Base-by-base conservation (phyloP, 2,329 filamentous ascomycete species). In the Cryphonectria nitschkei region DNA sequence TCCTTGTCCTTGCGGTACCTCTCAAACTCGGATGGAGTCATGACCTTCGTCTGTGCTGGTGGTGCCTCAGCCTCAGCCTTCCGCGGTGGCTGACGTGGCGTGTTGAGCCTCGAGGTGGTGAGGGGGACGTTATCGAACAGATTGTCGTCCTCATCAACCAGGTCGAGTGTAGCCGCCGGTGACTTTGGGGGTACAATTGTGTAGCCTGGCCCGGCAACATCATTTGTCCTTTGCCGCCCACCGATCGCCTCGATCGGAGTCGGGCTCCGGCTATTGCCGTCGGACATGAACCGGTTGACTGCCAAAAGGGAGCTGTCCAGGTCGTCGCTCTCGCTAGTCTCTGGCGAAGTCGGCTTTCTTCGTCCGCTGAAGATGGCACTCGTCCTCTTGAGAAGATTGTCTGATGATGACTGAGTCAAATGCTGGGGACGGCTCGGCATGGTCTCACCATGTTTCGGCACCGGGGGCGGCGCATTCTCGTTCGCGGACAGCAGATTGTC, bases 21-120 rank as follows among this genome's bases (percentile, higher is more conserved):
- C 78, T 97, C 94, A 75, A 97, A 97, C 78, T 97, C 90, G 14
- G 91, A 93, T 0, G 92, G 92, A 1, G 94, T 97, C 93, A 97
- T 97, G 73, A 96, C 92, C 80, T 96, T 96, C 78, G 88, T 92
- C 29, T 84, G 83, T 11, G 86, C 80, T n/a, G 65, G 62, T 2
- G 56, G 62, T 2, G 56, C 54, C 26, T 71, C 65, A 19, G 46
- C 56, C n/a, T 34, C 63, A 14, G 54, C 26, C 65, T 61, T 67
- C n/a, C 61, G 46, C 1, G 83, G 79, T 68, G 78, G 83, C 9
- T 78, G 76, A 64, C 77, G 79, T 67, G 76, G 81, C 14, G 77
- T 76, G 29, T 74, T 74, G 65, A 79, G 79, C 71, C 81, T 82
- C 52, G 81, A 79, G 16, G 78, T 77, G 50, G 81, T 84, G 32